Percentiles rank a stretch among this genome's conserved stretches.
phyloP scores from a whole-genome alignment of 192 early-diverging fungal species.

The Anaeromyces robustus region DNA sequence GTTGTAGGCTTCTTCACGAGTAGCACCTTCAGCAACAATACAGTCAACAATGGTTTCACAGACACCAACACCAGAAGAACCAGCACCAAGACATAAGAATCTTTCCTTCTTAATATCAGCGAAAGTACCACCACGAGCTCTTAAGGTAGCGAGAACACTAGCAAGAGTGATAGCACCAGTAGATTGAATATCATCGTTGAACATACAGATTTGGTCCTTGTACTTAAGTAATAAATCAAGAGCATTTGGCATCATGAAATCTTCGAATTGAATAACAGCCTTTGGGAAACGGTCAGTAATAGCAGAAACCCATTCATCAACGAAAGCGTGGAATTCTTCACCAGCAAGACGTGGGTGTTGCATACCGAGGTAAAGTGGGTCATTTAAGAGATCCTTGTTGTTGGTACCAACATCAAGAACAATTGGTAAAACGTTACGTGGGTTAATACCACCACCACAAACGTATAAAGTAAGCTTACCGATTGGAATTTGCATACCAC shows the following conservation, averaged over 20 bases:
- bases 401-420: conserved; percentile 84
- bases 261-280: conserved; percentile 88
- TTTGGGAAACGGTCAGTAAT: conserved; percentile 55
- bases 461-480: conserved; percentile 89
- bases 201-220: conserved; percentile 57
- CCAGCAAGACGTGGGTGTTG: conserved; percentile 44
- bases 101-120: conserved; percentile 36
- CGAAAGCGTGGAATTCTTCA: conserved; percentile 49
- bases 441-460: conserved; percentile 69
- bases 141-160: conserved; percentile 66
- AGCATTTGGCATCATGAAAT: conserved; percentile 83
- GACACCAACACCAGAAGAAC: conserved; percentile 86
- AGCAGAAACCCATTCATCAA: conserved; percentile 63
- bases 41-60: conserved; percentile 72
- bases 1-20: conserved; percentile 52
- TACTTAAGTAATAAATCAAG: conserved; percentile 69
- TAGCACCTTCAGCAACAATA: conserved; percentile 56
- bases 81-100: conserved; percentile 85
- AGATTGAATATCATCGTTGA: conserved; percentile 88
- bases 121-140: conserved; percentile 38
- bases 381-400: conserved; percentile 58
- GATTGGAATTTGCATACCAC: conserved; percentile 87
- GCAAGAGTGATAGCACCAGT: conserved; percentile 89
- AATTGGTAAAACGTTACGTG: conserved; percentile 71
- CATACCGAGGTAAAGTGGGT: conserved; percentile 80